Percentiles rank a stretch among this genome's conserved stretches.
Conservation (phyloP, 2,329 filamentous ascomycete species). For the Epichloe glyceriae region DNA sequence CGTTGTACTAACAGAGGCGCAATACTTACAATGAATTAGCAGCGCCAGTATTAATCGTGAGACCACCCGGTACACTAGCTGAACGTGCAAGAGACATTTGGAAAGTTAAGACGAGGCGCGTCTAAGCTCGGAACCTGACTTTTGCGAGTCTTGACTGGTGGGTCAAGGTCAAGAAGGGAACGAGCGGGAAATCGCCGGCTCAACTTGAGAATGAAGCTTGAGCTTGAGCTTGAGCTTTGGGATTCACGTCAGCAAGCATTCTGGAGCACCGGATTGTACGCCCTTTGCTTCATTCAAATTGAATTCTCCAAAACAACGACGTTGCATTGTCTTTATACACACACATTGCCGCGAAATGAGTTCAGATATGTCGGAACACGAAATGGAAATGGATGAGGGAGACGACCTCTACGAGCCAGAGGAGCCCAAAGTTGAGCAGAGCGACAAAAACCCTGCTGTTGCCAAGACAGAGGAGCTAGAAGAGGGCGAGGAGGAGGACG, state of each 20-base stretch:
- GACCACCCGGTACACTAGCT: conserved; percentile 44
- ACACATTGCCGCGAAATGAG: background rate
- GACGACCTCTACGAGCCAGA: conserved; percentile 55
- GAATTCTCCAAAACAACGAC: no score
- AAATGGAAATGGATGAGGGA: conserved; percentile 55
- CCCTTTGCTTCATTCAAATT: no score
- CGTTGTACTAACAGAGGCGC: background rate
- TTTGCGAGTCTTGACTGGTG: background rate
- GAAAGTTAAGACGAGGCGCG: conserved; percentile 5
- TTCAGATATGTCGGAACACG: conserved; percentile 12
- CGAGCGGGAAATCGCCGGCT: conserved; percentile 18
- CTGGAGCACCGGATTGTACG: background rate
- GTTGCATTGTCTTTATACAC: no score
- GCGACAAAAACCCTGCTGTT: conserved; percentile 16
- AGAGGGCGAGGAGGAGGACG: conserved; percentile 52
- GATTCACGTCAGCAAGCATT: background rate
- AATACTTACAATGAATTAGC: conserved; percentile 35
- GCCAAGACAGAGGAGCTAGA: conserved; percentile 42
- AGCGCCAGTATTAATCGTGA: conserved; percentile 50
- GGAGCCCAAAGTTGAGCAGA: conserved; percentile 30
- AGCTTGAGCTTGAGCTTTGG: background rate
- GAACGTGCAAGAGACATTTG: conserved; percentile 41
- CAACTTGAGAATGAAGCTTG: conserved; percentile 10
- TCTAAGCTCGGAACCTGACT: conserved; percentile 3
- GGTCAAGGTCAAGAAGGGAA: background rate